Conservation (phyloP, 768 basidiomycete genomes). For the Epithele typhae region DNA sequence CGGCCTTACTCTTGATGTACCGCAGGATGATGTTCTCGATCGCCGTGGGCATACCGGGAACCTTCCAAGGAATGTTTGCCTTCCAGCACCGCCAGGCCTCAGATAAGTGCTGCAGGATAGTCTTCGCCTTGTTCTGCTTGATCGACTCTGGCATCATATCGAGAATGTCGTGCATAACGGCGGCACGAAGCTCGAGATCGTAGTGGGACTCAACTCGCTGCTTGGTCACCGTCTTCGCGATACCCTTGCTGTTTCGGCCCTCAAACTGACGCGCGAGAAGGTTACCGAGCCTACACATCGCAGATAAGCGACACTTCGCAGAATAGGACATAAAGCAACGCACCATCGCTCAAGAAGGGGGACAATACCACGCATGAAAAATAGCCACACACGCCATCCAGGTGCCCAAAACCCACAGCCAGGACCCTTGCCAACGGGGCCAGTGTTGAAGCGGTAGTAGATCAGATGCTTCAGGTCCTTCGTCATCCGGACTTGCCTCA, state of each 20-base stretch:
- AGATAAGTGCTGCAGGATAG: slow-evolving; percentile 94
- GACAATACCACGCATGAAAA: slow-evolving; percentile 99
- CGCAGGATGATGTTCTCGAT: slow-evolving; percentile 99
- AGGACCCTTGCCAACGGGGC: slow-evolving; percentile 98
- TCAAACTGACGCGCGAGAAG: slow-evolving; percentile 97
- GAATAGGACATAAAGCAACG: slow-evolving; percentile 14
- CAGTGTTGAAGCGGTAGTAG: slow-evolving; percentile 99
- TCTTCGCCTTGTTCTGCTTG: slow-evolving; percentile 99
- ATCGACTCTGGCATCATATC: slow-evolving; percentile 99
- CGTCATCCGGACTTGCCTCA: slow-evolving; percentile 99
- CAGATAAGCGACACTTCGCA: not conserved
- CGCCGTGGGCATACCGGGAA: slow-evolving; percentile 98
- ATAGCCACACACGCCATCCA: slow-evolving; percentile 99
- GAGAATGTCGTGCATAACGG: slow-evolving; percentile 99
- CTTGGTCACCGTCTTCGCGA: slow-evolving; percentile 98
- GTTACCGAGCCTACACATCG: slow-evolving; percentile 72
- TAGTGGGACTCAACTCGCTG: slow-evolving; percentile 99
- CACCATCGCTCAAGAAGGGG: slow-evolving; percentile 95
- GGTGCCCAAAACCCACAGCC: slow-evolving; percentile 99
- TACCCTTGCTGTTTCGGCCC: slow-evolving; percentile 92
- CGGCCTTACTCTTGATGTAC: slow-evolving; percentile 99
- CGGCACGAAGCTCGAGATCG: slow-evolving; percentile 93
- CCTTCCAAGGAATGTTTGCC: slow-evolving; percentile 98
- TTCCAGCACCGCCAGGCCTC: slow-evolving; percentile 99
- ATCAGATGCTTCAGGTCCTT: slow-evolving; percentile 98